Base-by-base conservation (phyloP, 306 rosid species). In the Medicago truncatula region DNA sequence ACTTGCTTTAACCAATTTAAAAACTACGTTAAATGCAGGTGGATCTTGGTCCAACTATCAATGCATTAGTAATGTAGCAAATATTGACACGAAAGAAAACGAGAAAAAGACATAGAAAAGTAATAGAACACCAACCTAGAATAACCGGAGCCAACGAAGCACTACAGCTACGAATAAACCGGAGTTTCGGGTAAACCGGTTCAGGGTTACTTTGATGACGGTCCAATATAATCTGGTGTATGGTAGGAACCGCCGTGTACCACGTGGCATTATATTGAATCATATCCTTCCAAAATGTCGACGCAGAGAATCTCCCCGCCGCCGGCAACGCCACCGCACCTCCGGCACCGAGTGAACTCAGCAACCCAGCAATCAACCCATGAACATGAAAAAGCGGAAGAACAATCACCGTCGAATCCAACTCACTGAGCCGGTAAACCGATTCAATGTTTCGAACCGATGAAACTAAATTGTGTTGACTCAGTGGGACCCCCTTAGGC, bases 221-320 rank as follows among this genome's bases (percentile, higher is more conserved):
- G n/a, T 95, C 97, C 9, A 95, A 84, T 28, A 95, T 76, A 82
- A 95, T 95, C 81, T 92, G 98, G 79, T 95, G 98, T 54, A 95
- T 90, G n/a, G 98, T 95, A 1, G 96, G 98, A 25, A 95, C 98
- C 7, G 96, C 91, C 0, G 97, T 95, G 82, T 95, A 95, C 97
- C 98, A 95, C 67, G 98, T 92, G 40, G 93, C 96, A 21, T 76
- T 76, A 59, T 84, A 84, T 4, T 72, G 20, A 12, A 63, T 7
- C 98, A 95, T 95, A 81, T 95, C 98, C 5, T 82, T 50, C 97
- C 96, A 95, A 65, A 95, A 95, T 49, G 93, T 70, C 1, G 97
- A 84, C 1, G 97, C 98, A 0, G 97, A 90, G 90, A 95, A 95
- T 17, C 97, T 81, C 0, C 97, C 97, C 0, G 93, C 87, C 3